Evolutionary conservation across 148 eudicot species (phyloP), one percentile per base, ranked within the genome.

Genomic region (Rhododendron kiyosumense): DNA sequence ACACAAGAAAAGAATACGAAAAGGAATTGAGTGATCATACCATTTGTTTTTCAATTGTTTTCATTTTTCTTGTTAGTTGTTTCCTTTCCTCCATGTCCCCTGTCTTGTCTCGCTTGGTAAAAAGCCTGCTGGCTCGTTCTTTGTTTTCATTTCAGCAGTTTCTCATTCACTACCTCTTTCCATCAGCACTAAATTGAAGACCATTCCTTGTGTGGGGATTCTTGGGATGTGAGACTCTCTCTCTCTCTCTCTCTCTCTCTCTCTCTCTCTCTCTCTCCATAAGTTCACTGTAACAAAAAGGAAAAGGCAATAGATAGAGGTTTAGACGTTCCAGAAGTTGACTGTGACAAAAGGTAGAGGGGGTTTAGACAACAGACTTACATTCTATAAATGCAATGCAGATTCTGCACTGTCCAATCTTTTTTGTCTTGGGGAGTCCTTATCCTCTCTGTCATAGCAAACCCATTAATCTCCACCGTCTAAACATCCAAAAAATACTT

Each of bases 321-420:
- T 77, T 76, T 76, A 76, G 79, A 76, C 79, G 36, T n/a, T 54
- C 59, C 82, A 79, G 26, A 78, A 43, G 81, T 79, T 79, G 57
- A 79, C 81, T 46, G 57, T 79, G 81, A 79, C 57, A 79, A 79
- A 79, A 43, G 81, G 28, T 24, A 78, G 26, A 15, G 46, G 46
- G 48, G 79, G 45, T 18, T 38, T 36, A 34, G 32, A 46, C 38
- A 12, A 49, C 36, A 32, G 82, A 34, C 67, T 52, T 57, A 81
- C 83, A 52, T 81, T 81, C 83, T 59, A 81, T 81, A 81, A 81
- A 81, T 81, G 83, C 83, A 17, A 71, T 52, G 83, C 83, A 81
- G 83, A 81, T 81, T 57, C 67, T 52, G 28, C 32, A 36, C 41
- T 57, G 45, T 8, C 65, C 41, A 30, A 15, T 81, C 48, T 34